Base-by-base conservation (phyloP, 306 rosid species). In the Cicer judaicum region DNA sequence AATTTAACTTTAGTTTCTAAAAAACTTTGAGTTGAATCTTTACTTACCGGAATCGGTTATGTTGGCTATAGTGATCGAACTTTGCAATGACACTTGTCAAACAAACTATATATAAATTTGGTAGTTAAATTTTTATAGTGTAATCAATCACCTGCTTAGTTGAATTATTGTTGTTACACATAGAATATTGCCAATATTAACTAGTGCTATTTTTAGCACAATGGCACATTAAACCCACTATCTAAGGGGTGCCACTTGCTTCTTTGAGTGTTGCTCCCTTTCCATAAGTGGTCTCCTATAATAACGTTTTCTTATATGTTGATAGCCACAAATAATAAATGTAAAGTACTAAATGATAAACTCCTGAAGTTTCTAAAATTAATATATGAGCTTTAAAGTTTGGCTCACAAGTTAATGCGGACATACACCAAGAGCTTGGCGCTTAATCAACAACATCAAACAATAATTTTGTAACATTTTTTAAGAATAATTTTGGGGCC, bases 221-320 rank as follows among this genome's bases (percentile, higher is more conserved):
- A 56, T 15, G 44, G 54, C 76, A 34, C 6, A 43, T 21, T 5
- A 74, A 46, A 42, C 59, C 74, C 83, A 83, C 69, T 79, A 71
- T 47, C 6, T 59, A 60, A 29, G 43, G 63, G 59, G 10, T 47
- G n/a, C 87, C 77, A 80, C 87, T 73, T 76, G 54, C 84, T 57
- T 24, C 49, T 69, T 80, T 69, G 50, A 76, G 80, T 70, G 80
- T 70, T 66, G 80, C 79, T 67, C 67, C 73, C 50, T 84, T 84
- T 72, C 76, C 79, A 4, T 1, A 75, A 80, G 82, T 80, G 71
- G 75, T 52, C 4, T 64, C 42, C 40, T 50, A 64, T 18, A 55
- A 78, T 24, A 67, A 14, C 47, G 36, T n/a, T 48, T 38, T 52
- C 53, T 6, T 52, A 38, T 70, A 3, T 36, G 10, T 50, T 18